Conservation (phyloP, 768 basidiomycete species). For the Kwoniella newhampshirensis region DNA sequence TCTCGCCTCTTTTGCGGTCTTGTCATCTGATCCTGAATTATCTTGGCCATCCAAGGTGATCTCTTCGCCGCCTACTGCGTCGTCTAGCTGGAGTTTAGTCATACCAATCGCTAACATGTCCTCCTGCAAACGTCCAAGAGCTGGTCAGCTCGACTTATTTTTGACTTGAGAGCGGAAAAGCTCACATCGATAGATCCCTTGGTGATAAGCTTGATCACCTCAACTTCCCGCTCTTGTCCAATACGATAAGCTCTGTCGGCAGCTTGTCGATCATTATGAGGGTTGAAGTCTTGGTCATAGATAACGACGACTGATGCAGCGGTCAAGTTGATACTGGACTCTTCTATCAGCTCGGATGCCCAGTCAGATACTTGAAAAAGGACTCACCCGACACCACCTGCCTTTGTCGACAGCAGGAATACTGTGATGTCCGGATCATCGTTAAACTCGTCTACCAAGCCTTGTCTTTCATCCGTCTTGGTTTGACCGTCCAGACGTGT, state of each 20-base stretch:
- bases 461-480: conserved; percentile 87
- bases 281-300: conserved; percentile 96
- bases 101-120: conserved; percentile 87
- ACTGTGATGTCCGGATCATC: conserved; percentile 81
- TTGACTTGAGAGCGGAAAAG: neutral
- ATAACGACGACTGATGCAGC: conserved; percentile 91
- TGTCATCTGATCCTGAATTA: conserved; percentile 58
- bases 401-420: conserved; percentile 88
- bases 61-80: conserved; percentile 79
- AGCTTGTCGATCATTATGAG: conserved; percentile 90
- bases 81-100: conserved; percentile 87
- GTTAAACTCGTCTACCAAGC: conserved; percentile 92
- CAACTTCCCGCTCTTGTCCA: conserved; percentile 68
- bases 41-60: conserved; percentile 61
- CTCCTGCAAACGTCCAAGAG: conserved; percentile 59
- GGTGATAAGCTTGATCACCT: conserved; percentile 90
- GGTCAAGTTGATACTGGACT: conserved; percentile 81
- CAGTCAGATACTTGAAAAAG: neutral
- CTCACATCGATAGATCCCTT: conserved; percentile 76
- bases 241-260: conserved; percentile 97
- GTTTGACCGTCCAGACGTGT: conserved; percentile 88
- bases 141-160: neutral
- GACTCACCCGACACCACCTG: conserved; percentile 58
- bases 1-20: conserved; percentile 77
- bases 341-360: neutral